Percentiles rank a stretch among this genome's conserved stretches.
Conservation (phyloP, 1,139 yeast genomes). For the Debaryomyces sp. region DNA sequence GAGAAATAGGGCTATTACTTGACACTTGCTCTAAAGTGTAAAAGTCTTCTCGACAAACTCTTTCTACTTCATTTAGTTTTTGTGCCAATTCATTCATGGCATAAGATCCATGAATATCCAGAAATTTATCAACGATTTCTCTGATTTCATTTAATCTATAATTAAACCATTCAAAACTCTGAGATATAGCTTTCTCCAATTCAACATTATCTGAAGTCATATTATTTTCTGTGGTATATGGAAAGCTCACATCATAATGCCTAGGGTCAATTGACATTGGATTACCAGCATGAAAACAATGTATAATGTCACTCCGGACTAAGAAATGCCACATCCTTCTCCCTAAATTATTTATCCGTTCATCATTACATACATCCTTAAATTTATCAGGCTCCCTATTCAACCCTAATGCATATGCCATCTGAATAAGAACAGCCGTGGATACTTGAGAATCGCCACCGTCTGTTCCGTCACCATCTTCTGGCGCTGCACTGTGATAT, state of each 20-base stretch:
- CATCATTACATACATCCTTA: conserved; percentile 24
- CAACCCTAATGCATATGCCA: conserved; percentile 49
- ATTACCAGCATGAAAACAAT: conserved; percentile 43
- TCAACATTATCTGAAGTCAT: conserved; percentile 13
- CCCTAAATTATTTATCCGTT: conserved; percentile 36
- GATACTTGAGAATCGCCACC: conserved; percentile 50
- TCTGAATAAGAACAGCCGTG: conserved; percentile 44
- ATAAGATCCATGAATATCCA: conserved; percentile 20
- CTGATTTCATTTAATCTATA: neutral
- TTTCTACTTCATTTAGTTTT: conserved; percentile 19
- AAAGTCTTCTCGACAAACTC: conserved; percentile 12
- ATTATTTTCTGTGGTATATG: conserved; percentile 1
- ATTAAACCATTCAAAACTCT: conserved; percentile 6
- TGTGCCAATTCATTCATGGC: conserved; percentile 18
- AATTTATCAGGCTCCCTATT: conserved; percentile 46
- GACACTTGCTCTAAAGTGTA: conserved; percentile 9
- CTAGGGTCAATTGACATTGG: conserved; percentile 34
- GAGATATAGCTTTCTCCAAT: conserved; percentile 18
- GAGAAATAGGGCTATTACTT: neutral
- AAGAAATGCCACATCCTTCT: conserved; percentile 56
- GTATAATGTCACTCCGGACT: conserved; percentile 33
- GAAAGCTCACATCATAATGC: conserved; percentile 38
- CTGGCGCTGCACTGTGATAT: conserved; percentile 51
- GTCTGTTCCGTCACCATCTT: conserved; percentile 49
- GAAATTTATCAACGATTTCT: conserved; percentile 14